Percentiles rank a stretch among this genome's conserved stretches.
Conservation (phyloP, 306 rosid genomes). For the Sphenostylis stenocarpa region DNA sequence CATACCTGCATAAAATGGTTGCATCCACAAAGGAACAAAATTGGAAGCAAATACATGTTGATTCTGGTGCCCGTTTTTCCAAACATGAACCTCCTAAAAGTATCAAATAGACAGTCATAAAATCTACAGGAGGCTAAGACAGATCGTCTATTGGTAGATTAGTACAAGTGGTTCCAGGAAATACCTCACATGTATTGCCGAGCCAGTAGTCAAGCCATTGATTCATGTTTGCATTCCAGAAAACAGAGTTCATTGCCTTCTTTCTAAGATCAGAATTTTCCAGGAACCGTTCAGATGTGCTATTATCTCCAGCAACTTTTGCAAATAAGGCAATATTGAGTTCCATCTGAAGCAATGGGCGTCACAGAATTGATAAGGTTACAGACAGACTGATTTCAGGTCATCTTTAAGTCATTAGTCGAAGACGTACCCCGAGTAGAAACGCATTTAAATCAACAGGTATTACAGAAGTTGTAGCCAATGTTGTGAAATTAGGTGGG, state of each 20-base stretch:
- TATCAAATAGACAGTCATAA: conserved; percentile 30
- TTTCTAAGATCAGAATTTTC: conserved; percentile 59
- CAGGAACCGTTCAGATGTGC: conserved; percentile 45
- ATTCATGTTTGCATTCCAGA: conserved; percentile 69
- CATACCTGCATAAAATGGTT: conserved; percentile 75
- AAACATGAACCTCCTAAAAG: conserved; percentile 52
- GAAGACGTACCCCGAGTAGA: conserved; percentile 63
- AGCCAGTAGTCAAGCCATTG: conserved; percentile 97
- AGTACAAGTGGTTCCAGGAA: conserved; percentile 7
- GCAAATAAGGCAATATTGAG: conserved; percentile 74
- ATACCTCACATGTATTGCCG: conserved; percentile 42
- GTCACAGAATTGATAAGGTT: conserved; percentile 27
- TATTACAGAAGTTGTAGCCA: conserved; percentile 79
- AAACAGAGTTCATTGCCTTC: conserved; percentile 64
- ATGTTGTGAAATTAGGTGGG: conserved; percentile 63
- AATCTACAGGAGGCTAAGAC: conserved; percentile 1
- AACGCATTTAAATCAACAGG: conserved; percentile 85
- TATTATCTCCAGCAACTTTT: conserved; percentile 59
- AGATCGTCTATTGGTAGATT: conserved; percentile 9
- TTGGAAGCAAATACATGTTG: conserved; percentile 73
- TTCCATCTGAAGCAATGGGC: conserved; percentile 68
- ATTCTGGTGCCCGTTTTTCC: conserved; percentile 70
- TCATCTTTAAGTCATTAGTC: conserved; percentile 18
- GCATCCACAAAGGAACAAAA: conserved; percentile 85
- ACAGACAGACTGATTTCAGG: conserved; percentile 10